Percentiles rank a stretch among this genome's conserved stretches.
phyloP scores from a whole-genome alignment of 495 filamentous ascomycete species.

The Lasiosphaeria hispida region DNA sequence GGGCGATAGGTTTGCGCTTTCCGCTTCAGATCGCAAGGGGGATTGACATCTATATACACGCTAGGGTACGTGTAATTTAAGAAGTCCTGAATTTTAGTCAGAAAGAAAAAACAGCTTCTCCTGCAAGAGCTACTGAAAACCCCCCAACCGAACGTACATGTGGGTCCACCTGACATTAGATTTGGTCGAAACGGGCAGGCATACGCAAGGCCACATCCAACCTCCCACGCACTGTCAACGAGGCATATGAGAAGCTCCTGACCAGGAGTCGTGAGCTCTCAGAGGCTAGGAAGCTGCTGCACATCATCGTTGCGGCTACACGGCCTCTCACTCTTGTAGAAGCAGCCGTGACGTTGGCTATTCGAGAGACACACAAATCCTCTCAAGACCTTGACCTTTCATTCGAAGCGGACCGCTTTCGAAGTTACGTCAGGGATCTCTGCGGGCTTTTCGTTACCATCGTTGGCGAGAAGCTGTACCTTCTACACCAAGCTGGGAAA shows the following conservation, averaged over 20 bases:
- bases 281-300: constrained; percentile 1
- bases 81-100: too few relatives aligned
- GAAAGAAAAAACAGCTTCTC: too few relatives aligned
- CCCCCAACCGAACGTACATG: too few relatives aligned
- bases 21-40: too few relatives aligned
- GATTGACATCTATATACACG: too few relatives aligned
- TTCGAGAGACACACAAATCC: neutral
- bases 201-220: neutral
- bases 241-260: constrained; percentile 3
- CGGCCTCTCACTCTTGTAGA: neutral
- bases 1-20: too few relatives aligned
- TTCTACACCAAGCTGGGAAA: constrained; percentile 1
- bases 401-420: neutral
- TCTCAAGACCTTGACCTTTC: neutral
- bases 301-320: constrained; percentile 1
- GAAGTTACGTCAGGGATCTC: neutral
- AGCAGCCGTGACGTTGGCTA: neutral
- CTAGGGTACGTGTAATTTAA: too few relatives aligned
- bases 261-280: neutral
- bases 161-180: too few relatives aligned
- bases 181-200: too few relatives aligned
- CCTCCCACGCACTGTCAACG: neutral
- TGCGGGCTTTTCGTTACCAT: constrained; percentile 1
- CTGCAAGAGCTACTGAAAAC: too few relatives aligned
- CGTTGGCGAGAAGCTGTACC: constrained; percentile 1